A percentile compares a stretch with the other conserved stretches of the same genome.
Evolutionary conservation across 768 basidiomycete genomes (phyloP).

Genomic region (Tricholoma sp.): DNA sequence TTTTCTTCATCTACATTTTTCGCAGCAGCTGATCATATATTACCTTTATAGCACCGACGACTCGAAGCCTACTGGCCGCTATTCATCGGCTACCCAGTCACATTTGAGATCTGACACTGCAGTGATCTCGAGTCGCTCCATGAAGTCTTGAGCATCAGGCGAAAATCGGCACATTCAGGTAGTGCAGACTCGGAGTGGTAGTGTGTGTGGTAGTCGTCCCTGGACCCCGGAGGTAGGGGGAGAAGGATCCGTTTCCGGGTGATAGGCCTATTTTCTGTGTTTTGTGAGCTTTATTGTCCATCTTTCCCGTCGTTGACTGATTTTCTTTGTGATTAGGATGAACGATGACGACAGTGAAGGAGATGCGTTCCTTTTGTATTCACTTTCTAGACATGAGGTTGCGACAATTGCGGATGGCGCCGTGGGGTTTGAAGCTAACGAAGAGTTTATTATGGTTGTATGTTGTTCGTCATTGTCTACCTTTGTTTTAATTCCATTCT

Average conservation of each 20-base stretch:
- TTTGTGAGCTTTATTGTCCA: conserved; percentile 19
- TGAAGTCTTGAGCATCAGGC: too few species aligned
- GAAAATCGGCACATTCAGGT: too few species aligned
- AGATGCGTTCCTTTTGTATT: conserved; percentile 25
- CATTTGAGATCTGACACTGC: too few species aligned
- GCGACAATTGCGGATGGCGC: conserved; percentile 36
- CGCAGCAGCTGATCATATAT: too few species aligned
- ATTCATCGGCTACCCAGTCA: too few species aligned
- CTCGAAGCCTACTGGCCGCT: too few species aligned
- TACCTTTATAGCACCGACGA: too few species aligned
- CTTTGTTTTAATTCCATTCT: not conserved
- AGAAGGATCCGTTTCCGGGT: conserved; percentile 22
- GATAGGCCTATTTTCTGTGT: conserved; percentile 29
- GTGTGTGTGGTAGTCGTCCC: too few species aligned
- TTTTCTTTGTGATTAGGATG: not conserved
- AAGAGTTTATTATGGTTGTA: conserved; percentile 53
- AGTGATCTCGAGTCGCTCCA: too few species aligned
- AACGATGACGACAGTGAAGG: conserved; percentile 10
- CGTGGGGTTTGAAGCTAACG: conserved; percentile 36
- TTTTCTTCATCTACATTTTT: too few species aligned
- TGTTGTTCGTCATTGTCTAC: conserved; percentile 18
- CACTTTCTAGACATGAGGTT: conserved; percentile 34
- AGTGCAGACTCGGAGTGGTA: too few species aligned
- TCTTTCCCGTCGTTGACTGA: not conserved
- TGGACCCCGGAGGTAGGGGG: conserved; percentile 9